Conservation (phyloP, 208 protist genomes). For the Trypanosoma congolense region DNA sequence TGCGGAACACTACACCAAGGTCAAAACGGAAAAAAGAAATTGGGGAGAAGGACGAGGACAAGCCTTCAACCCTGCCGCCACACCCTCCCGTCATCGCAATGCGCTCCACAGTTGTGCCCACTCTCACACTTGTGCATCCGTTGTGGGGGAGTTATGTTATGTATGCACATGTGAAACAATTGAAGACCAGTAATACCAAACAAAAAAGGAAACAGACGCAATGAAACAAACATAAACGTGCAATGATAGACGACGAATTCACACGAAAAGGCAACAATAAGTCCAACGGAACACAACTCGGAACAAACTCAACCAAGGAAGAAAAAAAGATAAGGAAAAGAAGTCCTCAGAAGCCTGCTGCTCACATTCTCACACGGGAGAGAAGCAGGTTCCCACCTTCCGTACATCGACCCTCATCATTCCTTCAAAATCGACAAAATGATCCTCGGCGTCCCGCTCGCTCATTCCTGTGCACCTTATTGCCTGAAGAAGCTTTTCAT, state of each 20-base stretch:
- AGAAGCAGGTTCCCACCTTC: not conserved
- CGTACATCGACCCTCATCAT: not conserved
- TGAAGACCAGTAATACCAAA: too few species aligned
- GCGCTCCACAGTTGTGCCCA: too few species aligned
- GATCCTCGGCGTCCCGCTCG: not conserved
- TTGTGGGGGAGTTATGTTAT: too few species aligned
- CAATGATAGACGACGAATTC: not conserved
- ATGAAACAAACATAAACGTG: not conserved
- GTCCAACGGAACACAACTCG: too few species aligned
- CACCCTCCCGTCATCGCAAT: too few species aligned
- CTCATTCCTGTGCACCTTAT: slow-evolving; percentile 4
- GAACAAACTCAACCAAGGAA: not conserved
- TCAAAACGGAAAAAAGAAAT: too few species aligned
- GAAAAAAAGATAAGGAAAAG: not conserved
- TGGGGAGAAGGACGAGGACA: too few species aligned
- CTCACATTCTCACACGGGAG: not conserved
- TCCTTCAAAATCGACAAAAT: slow-evolving; percentile 13
- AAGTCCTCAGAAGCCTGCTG: not conserved
- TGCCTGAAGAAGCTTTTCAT: slow-evolving; percentile 12
- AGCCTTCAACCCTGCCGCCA: too few species aligned
- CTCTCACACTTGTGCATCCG: too few species aligned
- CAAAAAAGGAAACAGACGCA: slow-evolving; percentile 2
- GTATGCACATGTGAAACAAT: too few species aligned
- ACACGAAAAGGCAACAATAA: not conserved
- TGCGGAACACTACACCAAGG: not conserved